phyloP scores from a whole-genome alignment of 2,329 filamentous ascomycete genomes.

The Ilyonectria sp. region DNA sequence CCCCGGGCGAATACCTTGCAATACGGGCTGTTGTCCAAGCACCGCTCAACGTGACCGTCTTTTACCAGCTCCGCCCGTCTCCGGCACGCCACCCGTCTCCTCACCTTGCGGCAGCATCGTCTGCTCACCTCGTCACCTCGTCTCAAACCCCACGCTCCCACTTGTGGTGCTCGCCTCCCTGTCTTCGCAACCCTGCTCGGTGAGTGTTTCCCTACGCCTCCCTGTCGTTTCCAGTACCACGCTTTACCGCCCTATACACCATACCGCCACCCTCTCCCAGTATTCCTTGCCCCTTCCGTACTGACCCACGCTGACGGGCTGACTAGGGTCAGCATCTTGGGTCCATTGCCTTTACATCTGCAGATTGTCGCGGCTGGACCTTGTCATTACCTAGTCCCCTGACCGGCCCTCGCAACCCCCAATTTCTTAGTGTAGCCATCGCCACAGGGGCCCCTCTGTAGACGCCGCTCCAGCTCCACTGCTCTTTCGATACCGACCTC shows the following conservation, averaged over 20 bases:
- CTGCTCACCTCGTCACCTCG: conserved; percentile 48
- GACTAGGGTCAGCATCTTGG: conserved; percentile 39
- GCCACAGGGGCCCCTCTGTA: conserved; percentile 38
- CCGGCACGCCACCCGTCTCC: conserved; percentile 48
- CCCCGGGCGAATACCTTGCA: conserved; percentile 22
- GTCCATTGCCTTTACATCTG: conserved; percentile 37
- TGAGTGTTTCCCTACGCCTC: conserved; percentile 29
- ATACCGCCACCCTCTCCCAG: conserved; percentile 17
- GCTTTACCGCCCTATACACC: conserved; percentile 12
- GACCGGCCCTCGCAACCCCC: conserved; percentile 32
- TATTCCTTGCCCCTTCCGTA: conserved; percentile 25
- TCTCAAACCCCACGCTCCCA: conserved; percentile 44
- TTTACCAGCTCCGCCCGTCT: conserved; percentile 25
- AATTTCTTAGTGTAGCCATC: conserved; percentile 39
- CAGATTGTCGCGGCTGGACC: conserved; percentile 28
- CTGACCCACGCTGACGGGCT: conserved; percentile 44
- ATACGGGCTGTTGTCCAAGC: conserved; percentile 41
- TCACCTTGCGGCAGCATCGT: conserved; percentile 45
- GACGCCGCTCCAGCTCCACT: conserved; percentile 40
- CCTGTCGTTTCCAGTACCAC: conserved; percentile 28
- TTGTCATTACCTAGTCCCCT: conserved; percentile 32
- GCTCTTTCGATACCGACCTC: conserved; percentile 46
- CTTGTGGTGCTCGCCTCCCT: conserved; percentile 33
- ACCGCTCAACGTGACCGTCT: conserved; percentile 42
- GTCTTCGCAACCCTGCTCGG: conserved; percentile 9